phyloP scores from a whole-genome alignment of 2,329 filamentous ascomycete species.

The Berkeleyomyces basicola region DNA sequence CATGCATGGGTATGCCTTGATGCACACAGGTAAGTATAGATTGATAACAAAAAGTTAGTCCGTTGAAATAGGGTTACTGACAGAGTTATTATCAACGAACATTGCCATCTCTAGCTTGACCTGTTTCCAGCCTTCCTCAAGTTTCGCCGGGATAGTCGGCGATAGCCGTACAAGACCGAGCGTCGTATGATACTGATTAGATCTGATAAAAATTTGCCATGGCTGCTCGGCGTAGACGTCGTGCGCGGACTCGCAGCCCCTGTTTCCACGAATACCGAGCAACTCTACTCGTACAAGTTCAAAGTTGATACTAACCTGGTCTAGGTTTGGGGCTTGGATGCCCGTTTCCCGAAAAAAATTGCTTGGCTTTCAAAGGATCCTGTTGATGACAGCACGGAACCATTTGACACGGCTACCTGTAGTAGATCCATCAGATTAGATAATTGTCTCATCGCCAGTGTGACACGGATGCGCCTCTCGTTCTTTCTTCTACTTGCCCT shows the following conservation, averaged over 20 bases:
- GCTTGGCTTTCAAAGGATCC: not conserved
- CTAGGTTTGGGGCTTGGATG: not conserved
- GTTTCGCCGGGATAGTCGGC: not conserved
- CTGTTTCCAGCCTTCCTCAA: too few species aligned
- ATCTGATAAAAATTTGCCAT: not conserved
- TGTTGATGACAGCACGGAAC: not conserved
- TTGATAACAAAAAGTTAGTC: not conserved
- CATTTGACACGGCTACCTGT: constrained; percentile 20
- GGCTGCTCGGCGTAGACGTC: not conserved
- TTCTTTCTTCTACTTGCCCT: not conserved
- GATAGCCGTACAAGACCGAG: not conserved
- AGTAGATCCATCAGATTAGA: constrained; percentile 36
- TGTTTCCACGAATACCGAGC: not conserved
- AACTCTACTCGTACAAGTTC: not conserved
- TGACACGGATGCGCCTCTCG: too few species aligned
- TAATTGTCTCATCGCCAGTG: constrained; percentile 24
- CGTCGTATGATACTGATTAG: not conserved
- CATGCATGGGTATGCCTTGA: too few species aligned
- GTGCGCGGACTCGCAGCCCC: not conserved
- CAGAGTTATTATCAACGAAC: not conserved
- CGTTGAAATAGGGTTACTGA: not conserved
- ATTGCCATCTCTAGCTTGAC: too few species aligned
- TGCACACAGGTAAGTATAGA: not conserved
- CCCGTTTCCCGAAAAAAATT: too few species aligned
- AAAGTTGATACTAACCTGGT: not conserved